Conservation (phyloP, 2,329 filamentous ascomycete species). For the Fonsecaea erecta region DNA sequence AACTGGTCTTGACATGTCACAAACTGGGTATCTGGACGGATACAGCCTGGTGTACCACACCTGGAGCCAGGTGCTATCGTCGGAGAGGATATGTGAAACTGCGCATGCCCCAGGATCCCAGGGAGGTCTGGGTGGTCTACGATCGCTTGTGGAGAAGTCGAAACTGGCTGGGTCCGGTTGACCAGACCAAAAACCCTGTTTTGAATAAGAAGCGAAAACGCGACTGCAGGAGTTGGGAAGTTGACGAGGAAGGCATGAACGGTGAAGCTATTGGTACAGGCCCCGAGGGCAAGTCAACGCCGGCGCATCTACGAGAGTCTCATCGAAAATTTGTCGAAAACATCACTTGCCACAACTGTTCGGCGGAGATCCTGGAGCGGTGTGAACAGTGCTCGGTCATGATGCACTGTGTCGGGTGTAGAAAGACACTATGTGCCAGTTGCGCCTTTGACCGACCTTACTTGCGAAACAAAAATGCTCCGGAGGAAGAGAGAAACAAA, state of each 20-base stretch:
- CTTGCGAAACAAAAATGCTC: conserved; percentile 46
- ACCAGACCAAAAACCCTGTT: conserved; percentile 21
- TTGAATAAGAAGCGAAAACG: conserved; percentile 40
- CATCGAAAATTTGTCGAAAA: conserved; percentile 59
- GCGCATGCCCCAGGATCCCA: conserved; percentile 58
- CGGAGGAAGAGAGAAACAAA: conserved; percentile 41
- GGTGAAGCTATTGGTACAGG: conserved; percentile 60
- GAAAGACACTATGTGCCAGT: conserved; percentile 64
- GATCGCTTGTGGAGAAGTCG: conserved; percentile 64
- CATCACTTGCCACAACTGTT: conserved; percentile 60
- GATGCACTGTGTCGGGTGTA: conserved; percentile 66
- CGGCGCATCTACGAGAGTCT: conserved; percentile 59
- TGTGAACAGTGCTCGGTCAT: conserved; percentile 66
- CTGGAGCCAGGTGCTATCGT: conserved; percentile 60
- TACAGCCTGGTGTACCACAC: conserved; percentile 65
- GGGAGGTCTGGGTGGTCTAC: conserved; percentile 67
- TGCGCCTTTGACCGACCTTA: conserved; percentile 63
- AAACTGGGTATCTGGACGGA: conserved; percentile 65
- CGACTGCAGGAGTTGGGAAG: conserved; percentile 60
- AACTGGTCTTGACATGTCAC: conserved; percentile 63
- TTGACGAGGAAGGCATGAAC: conserved; percentile 58
- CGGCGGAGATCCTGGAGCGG: conserved; percentile 58
- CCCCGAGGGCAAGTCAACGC: conserved; percentile 58
- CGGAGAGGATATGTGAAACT: conserved; percentile 62
- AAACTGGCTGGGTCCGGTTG: conserved; percentile 59